Evolutionary conservation across 2,329 filamentous ascomycete species (phyloP).

Genomic region (Parascedosporium putredinis): DNA sequence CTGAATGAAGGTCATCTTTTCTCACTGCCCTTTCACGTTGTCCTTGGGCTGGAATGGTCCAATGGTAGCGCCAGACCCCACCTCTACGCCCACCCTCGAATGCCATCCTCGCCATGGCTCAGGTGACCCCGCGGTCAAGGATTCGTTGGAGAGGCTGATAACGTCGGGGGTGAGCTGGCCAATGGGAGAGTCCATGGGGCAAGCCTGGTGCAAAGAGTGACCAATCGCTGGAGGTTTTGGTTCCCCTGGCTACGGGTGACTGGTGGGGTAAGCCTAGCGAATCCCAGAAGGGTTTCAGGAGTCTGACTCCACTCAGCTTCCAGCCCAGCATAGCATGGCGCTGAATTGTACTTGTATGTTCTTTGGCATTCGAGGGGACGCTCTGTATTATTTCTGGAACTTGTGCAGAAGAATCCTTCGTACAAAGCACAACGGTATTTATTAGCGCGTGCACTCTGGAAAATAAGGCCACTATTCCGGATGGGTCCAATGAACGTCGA

Average conservation of each 20-base stretch:
- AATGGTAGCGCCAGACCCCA: background rate
- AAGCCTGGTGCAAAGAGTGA: background rate
- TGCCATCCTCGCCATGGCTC: background rate
- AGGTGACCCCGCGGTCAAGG: background rate
- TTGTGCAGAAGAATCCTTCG: too few relatives aligned
- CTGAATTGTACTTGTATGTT: too few relatives aligned
- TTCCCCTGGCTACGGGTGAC: conserved; percentile 4
- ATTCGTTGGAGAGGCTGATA: background rate
- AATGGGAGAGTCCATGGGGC: background rate
- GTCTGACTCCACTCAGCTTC: background rate
- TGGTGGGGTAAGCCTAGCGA: background rate
- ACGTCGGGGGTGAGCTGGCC: background rate
- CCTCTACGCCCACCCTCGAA: background rate
- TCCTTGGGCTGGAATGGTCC: too few relatives aligned
- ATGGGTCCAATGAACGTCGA: too few relatives aligned
- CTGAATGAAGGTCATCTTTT: too few relatives aligned
- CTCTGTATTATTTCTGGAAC: too few relatives aligned
- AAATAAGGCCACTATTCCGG: too few relatives aligned
- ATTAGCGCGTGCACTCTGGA: too few relatives aligned
- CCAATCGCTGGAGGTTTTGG: background rate
- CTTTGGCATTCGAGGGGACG: too few relatives aligned
- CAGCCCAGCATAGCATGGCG: too few relatives aligned
- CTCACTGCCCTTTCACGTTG: too few relatives aligned
- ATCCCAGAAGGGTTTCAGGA: conserved; percentile 6
- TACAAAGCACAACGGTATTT: too few relatives aligned